These are phyloP conservation scores for Leptomonas pyrrhocoris DNA, from an alignment of 208 protist species.

Conservation along the genomic window DNA sequence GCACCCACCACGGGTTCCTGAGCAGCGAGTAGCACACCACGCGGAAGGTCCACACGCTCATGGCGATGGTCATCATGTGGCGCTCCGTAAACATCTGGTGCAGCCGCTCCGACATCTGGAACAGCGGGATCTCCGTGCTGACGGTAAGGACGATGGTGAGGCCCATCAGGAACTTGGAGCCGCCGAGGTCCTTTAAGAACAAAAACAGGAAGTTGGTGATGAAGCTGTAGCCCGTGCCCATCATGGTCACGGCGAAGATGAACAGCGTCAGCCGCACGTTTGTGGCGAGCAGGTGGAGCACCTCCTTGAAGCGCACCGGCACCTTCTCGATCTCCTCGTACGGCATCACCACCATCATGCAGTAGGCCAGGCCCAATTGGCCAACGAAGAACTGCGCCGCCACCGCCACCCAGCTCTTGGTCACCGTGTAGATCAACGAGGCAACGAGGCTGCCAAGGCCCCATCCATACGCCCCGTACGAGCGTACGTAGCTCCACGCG, in stretches of 20 bases:
- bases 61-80: conserved; percentile 57
- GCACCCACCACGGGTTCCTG: conserved; percentile 59
- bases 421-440: conserved; percentile 21
- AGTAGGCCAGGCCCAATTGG: conserved; percentile 47
- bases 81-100: conserved; percentile 43
- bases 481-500: conserved; percentile 49
- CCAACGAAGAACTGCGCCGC: conserved; percentile 41
- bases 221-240: conserved; percentile 63
- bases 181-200: conserved; percentile 51
- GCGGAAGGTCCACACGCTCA: conserved; percentile 53
- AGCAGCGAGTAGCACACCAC: conserved; percentile 65
- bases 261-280: conserved; percentile 49
- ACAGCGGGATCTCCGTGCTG: conserved; percentile 76
- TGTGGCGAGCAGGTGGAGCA: conserved; percentile 31
- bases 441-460: conserved; percentile 42
- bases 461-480: conserved; percentile 66
- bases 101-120: conserved; percentile 45
- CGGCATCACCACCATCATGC: conserved; percentile 37
- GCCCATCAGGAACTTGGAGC: conserved; percentile 49
- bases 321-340: conserved; percentile 36
- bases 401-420: conserved; percentile 32
- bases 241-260: conserved; percentile 43
- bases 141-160: conserved; percentile 61
- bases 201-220: conserved; percentile 68
- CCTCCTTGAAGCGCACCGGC: conserved; percentile 41